Base-by-base conservation (phyloP, 129 eudicot species). In the Chrysanthemum makinoi region DNA sequence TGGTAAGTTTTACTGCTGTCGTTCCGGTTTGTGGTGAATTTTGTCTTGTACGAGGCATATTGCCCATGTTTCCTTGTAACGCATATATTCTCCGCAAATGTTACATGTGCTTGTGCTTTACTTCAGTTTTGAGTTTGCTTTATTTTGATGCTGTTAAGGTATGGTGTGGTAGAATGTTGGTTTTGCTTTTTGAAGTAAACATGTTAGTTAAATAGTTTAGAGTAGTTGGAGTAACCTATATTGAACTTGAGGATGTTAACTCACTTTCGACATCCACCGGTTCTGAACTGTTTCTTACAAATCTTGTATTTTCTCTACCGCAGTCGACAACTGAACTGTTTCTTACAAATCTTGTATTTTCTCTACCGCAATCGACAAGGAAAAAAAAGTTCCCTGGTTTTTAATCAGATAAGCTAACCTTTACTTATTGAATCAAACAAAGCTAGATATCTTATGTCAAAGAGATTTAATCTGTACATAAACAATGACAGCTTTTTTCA, bases 391-490 rank as follows among this genome's bases (percentile, higher is more conserved):
- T 39, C 1, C 10, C 46, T 35, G 44, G 46, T 39, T 39, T 39
- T 6, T 39, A 39, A 39, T 39, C 46, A 39, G 46, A 7, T 39
- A 39, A 0, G 46, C 46, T 39, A 10, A 39, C 10, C 46, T 8
- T 39, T 35, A 35, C 43, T 35, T 39, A 39, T 16, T 39, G 26
- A 75, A 66, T 19, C 12, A 12, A 58, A 75, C 68, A 61, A 8
- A 72, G 12, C 14, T 12, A 39, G 20, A 62, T 68, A 69, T 47
- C 59, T 58, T 44, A 59, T 44, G 22, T 59, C 43, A 28, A n/a
- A 62, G 79, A 39, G 26, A 49, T 54, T 33, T 49, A 72, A 46
- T 18, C 70, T 79, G 59, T 47, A 16, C 79, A 61, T 60, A 43
- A 61, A 0, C 33, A 44, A 28, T 44, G 2, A 63, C 15, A 62